Evolutionary conservation across 345 rosid genomes (phyloP), one percentile per base, ranked within the genome.

Genomic region (Gossypium raimondii): DNA sequence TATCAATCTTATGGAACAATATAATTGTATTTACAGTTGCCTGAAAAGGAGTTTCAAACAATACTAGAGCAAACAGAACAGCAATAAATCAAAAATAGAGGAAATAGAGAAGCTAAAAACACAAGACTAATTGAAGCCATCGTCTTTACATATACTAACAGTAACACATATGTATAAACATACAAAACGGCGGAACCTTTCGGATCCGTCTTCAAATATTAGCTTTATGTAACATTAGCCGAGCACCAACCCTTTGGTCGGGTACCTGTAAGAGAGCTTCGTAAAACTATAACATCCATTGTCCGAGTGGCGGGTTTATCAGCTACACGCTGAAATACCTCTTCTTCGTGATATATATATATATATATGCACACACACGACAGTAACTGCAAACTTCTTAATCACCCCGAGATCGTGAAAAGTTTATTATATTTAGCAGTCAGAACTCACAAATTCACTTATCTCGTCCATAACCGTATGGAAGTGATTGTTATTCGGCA

Each of bases 391-490:
- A 76, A 78, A 81, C 81, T 58, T 75, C 52, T 69, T 77, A 64
- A 76, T 53, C 65, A 76, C 55, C 72, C 13, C 29, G 60, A 78
- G 72, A 84, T 69, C 81, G 81, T 16, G 78, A 77, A 67, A 82
- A n/a, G 87, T 81, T 76, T 78, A 62, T 41, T 51, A 75, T 79
- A 80, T 67, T 52, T 70, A 63, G 70, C 70, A 78, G 83, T 81
- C 59, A 73, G 86, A 74, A 53, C 84, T 41, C 84, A 93, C 93
- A 72, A 93, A 93, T 72, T 84, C 76, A 58, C 81, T 81, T 34
- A 93, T 87, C 89, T 91, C 90, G 48, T 87, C 88, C 98, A 93
- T 93, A 66, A 93, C 95, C 0, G 77, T 84, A 68, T 91, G 88
- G 81, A 91, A 93, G 81, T 93, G 89, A 53, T 72, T 84, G 62